Evolutionary conservation across 306 rosid species (phyloP).

Genomic region (Astragalus glycyphyllos): DNA sequence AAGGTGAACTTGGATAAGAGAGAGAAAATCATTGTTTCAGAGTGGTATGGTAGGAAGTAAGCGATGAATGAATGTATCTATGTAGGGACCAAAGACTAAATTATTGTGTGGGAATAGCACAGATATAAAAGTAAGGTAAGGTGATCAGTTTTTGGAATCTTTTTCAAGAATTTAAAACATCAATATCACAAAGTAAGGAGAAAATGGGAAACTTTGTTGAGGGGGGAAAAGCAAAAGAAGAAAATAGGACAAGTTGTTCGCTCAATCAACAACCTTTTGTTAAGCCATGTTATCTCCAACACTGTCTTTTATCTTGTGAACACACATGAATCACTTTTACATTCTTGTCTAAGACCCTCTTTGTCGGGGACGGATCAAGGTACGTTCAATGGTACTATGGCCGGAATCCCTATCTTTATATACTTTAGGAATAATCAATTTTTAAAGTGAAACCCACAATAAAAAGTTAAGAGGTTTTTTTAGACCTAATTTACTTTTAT

Average conservation of each 20-base stretch:
- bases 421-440: no score
- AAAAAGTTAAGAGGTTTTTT: no score
- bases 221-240: conserved; percentile 47
- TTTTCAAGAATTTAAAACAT: conserved; percentile 60
- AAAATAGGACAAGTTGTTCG: conserved; percentile 67
- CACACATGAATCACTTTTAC: conserved; percentile 54
- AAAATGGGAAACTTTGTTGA: conserved; percentile 38
- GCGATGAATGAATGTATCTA: conserved; percentile 39
- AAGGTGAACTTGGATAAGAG: conserved; percentile 35
- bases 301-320: conserved; percentile 59
- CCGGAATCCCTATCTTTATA: no score
- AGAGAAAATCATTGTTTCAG: conserved; percentile 42
- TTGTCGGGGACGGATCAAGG: no score
- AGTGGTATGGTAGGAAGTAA: conserved; percentile 47
- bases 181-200: conserved; percentile 51
- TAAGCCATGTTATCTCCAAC: conserved; percentile 48
- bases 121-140: conserved; percentile 49
- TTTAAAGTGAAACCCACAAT: no score
- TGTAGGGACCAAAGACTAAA: conserved; percentile 59
- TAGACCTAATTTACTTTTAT: no score
- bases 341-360: conserved; percentile 51
- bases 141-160: conserved; percentile 49
- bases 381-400: no score
- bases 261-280: conserved; percentile 50
- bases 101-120: conserved; percentile 54